These are phyloP conservation scores for Neurospora sublineolata DNA, from an alignment of 495 filamentous ascomycete genomes.

Conservation along the genomic window DNA sequence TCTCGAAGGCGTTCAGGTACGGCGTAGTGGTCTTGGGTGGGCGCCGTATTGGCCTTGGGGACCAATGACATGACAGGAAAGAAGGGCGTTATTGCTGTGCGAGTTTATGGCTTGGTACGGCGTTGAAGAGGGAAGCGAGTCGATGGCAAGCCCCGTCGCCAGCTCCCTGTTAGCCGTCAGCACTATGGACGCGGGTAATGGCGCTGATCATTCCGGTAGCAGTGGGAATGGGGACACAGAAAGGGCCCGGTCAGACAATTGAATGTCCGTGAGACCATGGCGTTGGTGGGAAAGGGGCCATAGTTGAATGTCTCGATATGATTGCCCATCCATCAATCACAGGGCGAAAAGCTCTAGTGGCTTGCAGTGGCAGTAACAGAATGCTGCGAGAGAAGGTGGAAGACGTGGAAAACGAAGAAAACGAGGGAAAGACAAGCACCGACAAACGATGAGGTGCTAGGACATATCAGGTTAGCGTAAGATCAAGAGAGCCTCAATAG, in stretches of 20 bases:
- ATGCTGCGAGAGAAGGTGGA: not conserved
- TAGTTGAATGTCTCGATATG: not conserved
- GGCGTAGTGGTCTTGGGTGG: not conserved
- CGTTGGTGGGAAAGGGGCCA: not conserved
- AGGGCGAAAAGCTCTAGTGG: not conserved
- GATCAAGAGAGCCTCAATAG: not conserved
- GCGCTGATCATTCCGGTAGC: not conserved
- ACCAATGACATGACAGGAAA: not conserved
- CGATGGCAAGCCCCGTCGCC: conserved; percentile 3
- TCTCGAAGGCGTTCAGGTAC: not conserved
- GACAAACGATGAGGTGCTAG: not conserved
- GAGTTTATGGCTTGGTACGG: not conserved
- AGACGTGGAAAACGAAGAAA: not conserved
- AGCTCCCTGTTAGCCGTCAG: not conserved
- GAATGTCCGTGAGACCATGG: not conserved
- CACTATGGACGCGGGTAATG: not conserved
- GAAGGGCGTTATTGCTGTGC: not conserved
- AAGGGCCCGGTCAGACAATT: not conserved
- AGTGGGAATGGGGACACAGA: not conserved
- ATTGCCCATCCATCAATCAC: not conserved
- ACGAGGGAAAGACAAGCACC: not conserved
- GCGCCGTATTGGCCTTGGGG: not conserved
- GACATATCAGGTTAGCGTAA: not conserved
- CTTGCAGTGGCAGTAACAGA: not conserved
- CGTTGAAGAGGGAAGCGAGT: not conserved